phyloP scores from a whole-genome alignment of 768 basidiomycete species.

The Filobasidium wieringae region DNA sequence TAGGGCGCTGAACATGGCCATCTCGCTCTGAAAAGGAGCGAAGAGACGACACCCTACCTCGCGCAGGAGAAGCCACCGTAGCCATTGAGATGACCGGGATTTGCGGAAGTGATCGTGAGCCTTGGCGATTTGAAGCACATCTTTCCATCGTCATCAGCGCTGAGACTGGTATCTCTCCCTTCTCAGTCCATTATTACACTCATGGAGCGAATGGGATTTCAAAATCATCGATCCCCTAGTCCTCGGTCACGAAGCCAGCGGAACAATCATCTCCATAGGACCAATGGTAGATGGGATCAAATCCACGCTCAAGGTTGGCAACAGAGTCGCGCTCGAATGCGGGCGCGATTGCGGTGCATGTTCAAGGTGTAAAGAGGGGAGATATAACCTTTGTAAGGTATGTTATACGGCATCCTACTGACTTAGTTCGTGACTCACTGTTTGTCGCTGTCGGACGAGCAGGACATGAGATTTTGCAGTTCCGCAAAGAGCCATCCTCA shows the following conservation, averaged over 20 bases:
- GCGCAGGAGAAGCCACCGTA: constrained; percentile 73
- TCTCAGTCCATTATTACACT: constrained; percentile 73
- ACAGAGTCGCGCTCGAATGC: constrained; percentile 37
- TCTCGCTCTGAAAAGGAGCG: too few relatives aligned
- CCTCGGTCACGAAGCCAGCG: constrained; percentile 66
- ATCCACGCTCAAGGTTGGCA: constrained; percentile 31
- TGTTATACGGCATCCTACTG: not conserved
- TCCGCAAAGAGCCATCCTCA: constrained; percentile 88
- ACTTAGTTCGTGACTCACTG: not conserved
- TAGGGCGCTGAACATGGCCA: too few relatives aligned
- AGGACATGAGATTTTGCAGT: constrained; percentile 64
- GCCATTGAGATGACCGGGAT: constrained; percentile 71
- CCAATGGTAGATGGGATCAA: too few relatives aligned
- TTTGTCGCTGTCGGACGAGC: not conserved
- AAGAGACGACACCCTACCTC: too few relatives aligned
- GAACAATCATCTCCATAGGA: not conserved
- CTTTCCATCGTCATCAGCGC: constrained; percentile 10
- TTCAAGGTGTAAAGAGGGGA: constrained; percentile 44
- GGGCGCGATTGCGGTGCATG: constrained; percentile 43
- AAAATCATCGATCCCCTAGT: constrained; percentile 71
- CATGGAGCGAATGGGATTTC: constrained; percentile 90
- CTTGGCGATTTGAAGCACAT: constrained; percentile 52
- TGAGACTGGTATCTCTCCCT: not conserved
- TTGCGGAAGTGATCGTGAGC: constrained; percentile 53
- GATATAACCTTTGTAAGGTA: constrained; percentile 77